Conservation (phyloP, 164 flowering plant genomes). For the Vitis rotundifolia region DNA sequence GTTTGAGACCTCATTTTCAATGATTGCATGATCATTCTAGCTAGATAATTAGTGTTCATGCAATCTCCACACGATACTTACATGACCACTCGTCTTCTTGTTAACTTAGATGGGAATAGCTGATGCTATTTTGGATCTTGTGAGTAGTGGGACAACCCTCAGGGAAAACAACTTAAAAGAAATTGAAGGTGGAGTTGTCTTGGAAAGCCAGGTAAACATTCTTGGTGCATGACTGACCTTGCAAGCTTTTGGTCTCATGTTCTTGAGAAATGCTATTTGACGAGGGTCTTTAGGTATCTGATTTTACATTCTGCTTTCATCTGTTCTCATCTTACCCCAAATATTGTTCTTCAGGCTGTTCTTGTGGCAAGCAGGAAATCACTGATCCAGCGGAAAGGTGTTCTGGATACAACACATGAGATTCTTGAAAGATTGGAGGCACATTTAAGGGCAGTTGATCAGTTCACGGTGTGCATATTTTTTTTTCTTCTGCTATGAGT, state of each 20-base stretch:
- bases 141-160: constrained; percentile 95
- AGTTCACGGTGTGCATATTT: constrained; percentile 68
- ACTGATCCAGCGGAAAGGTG: constrained; percentile 64
- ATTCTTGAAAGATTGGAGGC: constrained; percentile 97
- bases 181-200: constrained; percentile 84
- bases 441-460: constrained; percentile 80
- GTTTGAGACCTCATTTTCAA: not conserved
- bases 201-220: constrained; percentile 84
- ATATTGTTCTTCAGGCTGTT: constrained; percentile 61
- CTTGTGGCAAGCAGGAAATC: constrained; percentile 87
- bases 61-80: not conserved
- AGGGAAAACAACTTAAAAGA: constrained; percentile 93
- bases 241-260: not conserved
- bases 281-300: not conserved
- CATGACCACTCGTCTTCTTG: constrained; percentile 6
- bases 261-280: not conserved
- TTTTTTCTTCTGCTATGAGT: constrained; percentile 1
- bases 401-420: constrained; percentile 74
- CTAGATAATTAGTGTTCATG: not conserved
- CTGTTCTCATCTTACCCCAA: constrained; percentile 3
- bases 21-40: no score
- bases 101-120: constrained; percentile 88
- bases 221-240: constrained; percentile 1
- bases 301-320: not conserved
- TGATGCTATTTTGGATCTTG: constrained; percentile 96